Evolutionary conservation across 2,329 filamentous ascomycete species (phyloP).

Genomic region (Biscogniauxia mediterranea): DNA sequence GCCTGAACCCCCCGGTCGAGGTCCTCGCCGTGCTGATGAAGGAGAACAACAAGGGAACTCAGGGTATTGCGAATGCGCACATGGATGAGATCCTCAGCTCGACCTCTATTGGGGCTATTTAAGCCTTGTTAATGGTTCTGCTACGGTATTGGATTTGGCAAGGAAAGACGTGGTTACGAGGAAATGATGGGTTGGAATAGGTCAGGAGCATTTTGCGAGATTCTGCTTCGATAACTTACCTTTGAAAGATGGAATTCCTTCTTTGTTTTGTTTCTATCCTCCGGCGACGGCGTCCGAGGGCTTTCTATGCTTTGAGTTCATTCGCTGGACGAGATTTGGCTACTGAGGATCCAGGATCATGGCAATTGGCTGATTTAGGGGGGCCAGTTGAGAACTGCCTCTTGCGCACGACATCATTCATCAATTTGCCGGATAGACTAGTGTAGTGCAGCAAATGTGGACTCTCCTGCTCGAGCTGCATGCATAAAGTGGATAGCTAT

Average conservation of each 20-base stretch:
- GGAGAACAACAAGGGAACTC: slow-evolving; percentile 58
- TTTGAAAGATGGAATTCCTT: slow-evolving; percentile 6
- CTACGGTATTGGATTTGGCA: neutral
- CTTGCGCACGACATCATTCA: slow-evolving; percentile 7
- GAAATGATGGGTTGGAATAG: slow-evolving; percentile 8
- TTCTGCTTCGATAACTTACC: slow-evolving; percentile 4
- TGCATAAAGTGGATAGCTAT: slow-evolving; percentile 2
- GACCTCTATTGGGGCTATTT: slow-evolving; percentile 37
- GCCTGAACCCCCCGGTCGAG: slow-evolving; percentile 84
- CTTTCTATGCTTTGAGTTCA: neutral
- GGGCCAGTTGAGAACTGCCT: slow-evolving; percentile 4
- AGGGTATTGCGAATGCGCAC: slow-evolving; percentile 63
- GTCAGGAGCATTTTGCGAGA: neutral
- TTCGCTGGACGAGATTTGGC: neutral
- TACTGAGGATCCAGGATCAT: neutral
- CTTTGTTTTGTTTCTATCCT: neutral
- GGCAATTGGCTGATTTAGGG: slow-evolving; percentile 4
- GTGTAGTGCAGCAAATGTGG: neutral
- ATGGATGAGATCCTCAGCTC: slow-evolving; percentile 67
- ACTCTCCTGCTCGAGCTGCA: neutral
- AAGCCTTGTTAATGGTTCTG: slow-evolving; percentile 13
- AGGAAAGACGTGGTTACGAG: slow-evolving; percentile 9
- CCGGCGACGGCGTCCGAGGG: slow-evolving; percentile 18
- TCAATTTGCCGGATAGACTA: neutral
- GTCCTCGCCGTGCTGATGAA: slow-evolving; percentile 81